Evolutionary conservation across 805 yeast genomes (phyloP).

Genomic region (Yarrowia hollandica): DNA sequence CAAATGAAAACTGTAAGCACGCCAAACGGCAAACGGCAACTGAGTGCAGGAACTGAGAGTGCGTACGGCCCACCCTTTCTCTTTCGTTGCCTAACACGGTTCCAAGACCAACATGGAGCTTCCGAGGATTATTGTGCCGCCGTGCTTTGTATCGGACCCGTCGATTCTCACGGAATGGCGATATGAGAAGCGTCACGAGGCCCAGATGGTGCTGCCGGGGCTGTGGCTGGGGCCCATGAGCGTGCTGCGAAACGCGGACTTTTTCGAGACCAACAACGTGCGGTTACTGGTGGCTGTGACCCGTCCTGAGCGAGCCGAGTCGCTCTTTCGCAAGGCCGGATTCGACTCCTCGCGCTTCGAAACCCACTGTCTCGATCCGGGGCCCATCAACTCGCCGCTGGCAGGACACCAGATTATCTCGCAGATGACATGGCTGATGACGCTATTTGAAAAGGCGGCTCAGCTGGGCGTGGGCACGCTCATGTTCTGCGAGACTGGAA

Average conservation of each 20-base stretch:
- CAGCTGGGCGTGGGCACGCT: constrained; percentile 30
- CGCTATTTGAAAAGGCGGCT: background rate
- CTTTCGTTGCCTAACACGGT: background rate
- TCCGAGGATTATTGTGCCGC: constrained; percentile 37
- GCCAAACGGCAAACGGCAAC: no score
- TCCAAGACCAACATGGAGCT: constrained; percentile 11
- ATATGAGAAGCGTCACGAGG: constrained; percentile 41
- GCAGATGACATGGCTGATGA: constrained; percentile 16
- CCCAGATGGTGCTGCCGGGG: constrained; percentile 47
- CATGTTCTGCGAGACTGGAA: constrained; percentile 42
- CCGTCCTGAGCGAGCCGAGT: constrained; percentile 18
- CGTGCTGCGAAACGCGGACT: constrained; percentile 45
- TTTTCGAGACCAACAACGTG: constrained; percentile 45
- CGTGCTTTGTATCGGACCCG: constrained; percentile 38
- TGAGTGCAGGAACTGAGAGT: no score
- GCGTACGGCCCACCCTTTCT: background rate
- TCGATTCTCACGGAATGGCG: constrained; percentile 37
- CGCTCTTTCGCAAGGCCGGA: constrained; percentile 5
- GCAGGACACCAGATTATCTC: constrained; percentile 26
- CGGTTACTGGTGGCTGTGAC: constrained; percentile 33
- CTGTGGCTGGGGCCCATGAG: constrained; percentile 52
- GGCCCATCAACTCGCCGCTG: constrained; percentile 18
- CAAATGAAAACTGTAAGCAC: no score
- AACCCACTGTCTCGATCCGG: constrained; percentile 17
- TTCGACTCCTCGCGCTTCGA: background rate